Percentiles rank a stretch among this genome's conserved stretches.
phyloP scores from a whole-genome alignment of 108 stramenopile genomes.

The Epithemia pelagica region DNA sequence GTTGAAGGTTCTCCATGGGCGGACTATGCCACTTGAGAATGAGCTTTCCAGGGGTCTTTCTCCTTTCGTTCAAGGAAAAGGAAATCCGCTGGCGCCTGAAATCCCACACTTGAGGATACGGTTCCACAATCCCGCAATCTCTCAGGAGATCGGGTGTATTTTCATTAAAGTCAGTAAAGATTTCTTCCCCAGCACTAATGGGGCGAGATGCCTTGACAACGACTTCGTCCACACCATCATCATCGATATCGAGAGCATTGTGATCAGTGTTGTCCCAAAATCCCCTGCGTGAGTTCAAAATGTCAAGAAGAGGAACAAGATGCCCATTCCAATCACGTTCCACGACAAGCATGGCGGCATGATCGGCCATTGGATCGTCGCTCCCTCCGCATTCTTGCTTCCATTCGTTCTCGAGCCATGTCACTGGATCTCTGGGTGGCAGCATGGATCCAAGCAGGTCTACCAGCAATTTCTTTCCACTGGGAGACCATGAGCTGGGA shows the following conservation, averaged over 20 bases:
- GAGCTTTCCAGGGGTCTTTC: neutral
- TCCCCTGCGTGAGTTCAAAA: conserved; percentile 41
- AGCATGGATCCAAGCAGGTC: conserved; percentile 18
- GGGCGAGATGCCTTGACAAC: conserved; percentile 25
- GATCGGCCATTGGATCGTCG: conserved; percentile 13
- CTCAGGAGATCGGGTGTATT: conserved; percentile 56
- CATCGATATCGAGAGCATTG: conserved; percentile 8
- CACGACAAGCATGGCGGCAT: conserved; percentile 44
- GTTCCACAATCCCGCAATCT: conserved; percentile 74
- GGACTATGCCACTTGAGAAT: neutral
- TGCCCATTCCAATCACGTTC: conserved; percentile 47
- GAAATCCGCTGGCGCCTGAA: conserved; percentile 9
- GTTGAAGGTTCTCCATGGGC: neutral
- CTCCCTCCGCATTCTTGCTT: conserved; percentile 20
- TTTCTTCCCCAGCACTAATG: conserved; percentile 54
- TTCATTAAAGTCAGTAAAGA: conserved; percentile 62
- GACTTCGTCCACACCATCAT: conserved; percentile 16
- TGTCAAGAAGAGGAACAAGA: conserved; percentile 58
- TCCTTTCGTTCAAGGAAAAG: neutral
- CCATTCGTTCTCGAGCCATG: conserved; percentile 20
- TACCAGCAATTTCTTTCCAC: conserved; percentile 27
- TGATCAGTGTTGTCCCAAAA: conserved; percentile 20
- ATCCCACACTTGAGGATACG: conserved; percentile 60
- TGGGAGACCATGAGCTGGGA: conserved; percentile 44
- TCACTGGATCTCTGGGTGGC: conserved; percentile 5